Percentiles rank a stretch among this genome's conserved stretches.
These are phyloP conservation scores for Calonectria fujianensis DNA, from an alignment of 2,329 filamentous ascomycete genomes.

Conservation along the genomic window DNA sequence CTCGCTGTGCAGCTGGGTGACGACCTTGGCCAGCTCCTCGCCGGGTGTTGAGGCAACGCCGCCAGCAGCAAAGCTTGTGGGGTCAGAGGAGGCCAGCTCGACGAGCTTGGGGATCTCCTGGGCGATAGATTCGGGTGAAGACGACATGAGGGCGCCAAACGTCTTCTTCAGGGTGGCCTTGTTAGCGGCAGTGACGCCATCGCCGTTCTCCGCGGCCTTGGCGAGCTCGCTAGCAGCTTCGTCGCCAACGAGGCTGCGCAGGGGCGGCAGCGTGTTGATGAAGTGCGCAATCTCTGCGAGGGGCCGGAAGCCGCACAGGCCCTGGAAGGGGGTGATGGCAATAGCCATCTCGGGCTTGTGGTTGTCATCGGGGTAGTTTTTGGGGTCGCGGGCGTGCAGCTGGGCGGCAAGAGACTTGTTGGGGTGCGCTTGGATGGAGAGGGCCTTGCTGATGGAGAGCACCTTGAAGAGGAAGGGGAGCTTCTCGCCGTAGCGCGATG, in stretches of 20 bases:
- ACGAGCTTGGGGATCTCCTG: constrained; percentile 81
- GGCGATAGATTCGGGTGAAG: constrained; percentile 74
- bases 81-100: constrained; percentile 80
- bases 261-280: constrained; percentile 73
- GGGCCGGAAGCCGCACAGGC: constrained; percentile 95
- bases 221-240: constrained; percentile 74
- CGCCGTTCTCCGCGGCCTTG: constrained; percentile 67
- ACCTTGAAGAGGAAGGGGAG: constrained; percentile 99
- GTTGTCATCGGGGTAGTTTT: constrained; percentile 99
- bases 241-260: constrained; percentile 81
- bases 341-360: constrained; percentile 99
- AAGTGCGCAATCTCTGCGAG: constrained; percentile 92
- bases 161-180: constrained; percentile 85
- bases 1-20: constrained; percentile 84
- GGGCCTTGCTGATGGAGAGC: constrained; percentile 93
- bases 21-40: constrained; percentile 83
- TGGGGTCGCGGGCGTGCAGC: constrained; percentile 88
- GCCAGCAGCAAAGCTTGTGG: constrained; percentile 83
- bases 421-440: constrained; percentile 97
- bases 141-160: constrained; percentile 89
- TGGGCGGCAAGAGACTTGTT: constrained; percentile 94
- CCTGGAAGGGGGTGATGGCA: constrained; percentile 96
- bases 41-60: constrained; percentile 81
- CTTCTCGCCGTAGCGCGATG: constrained; percentile 84
- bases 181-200: constrained; percentile 73